Evolutionary conservation across 495 filamentous ascomycete species (phyloP).

Genomic region (Aspergillus wentii): DNA sequence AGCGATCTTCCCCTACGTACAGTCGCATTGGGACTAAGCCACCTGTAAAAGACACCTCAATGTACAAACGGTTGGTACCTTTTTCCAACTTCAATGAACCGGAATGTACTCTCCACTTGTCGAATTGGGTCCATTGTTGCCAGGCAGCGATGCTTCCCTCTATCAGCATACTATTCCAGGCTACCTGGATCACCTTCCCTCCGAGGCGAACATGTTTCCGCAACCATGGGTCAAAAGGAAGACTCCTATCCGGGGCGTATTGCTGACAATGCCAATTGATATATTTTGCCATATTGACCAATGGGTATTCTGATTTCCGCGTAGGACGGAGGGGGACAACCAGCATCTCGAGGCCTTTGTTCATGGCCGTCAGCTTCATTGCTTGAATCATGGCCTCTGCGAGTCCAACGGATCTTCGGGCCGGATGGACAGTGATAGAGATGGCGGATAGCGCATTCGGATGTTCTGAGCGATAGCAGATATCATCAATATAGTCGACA

Average conservation of each 20-base stretch:
- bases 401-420: background rate
- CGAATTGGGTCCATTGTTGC: background rate
- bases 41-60: background rate
- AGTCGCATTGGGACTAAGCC: background rate
- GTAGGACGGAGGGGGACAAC: background rate
- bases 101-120: background rate
- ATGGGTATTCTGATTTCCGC: background rate
- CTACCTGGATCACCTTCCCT: background rate
- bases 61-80: background rate
- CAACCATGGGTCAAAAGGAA: background rate
- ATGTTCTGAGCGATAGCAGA: background rate
- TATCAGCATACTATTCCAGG: background rate
- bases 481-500: too few relatives aligned
- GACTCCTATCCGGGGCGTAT: background rate
- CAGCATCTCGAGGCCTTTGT: background rate
- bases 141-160: background rate
- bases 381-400: background rate
- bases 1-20: background rate
- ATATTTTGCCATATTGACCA: background rate
- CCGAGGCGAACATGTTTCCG: background rate
- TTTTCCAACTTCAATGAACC: background rate
- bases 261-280: background rate
- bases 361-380: background rate
- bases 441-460: background rate
- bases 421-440: background rate